Evolutionary conservation across 225 moss, liverwort and hornwort genomes (phyloP).

Genomic region (Polytrichum commune): DNA sequence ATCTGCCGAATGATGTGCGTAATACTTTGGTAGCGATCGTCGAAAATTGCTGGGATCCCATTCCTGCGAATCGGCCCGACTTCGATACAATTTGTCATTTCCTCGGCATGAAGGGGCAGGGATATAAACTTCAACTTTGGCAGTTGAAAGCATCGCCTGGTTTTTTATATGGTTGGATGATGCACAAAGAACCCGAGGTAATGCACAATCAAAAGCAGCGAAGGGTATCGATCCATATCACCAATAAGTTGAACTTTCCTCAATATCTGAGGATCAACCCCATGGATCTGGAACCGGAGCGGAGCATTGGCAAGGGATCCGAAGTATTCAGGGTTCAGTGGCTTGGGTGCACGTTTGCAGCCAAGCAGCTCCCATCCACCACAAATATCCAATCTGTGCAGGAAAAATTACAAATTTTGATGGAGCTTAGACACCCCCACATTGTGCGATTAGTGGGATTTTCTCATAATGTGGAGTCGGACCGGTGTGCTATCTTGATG

Average conservation of each 20-base stretch:
- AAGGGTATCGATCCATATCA: not conserved
- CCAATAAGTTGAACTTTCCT: not conserved
- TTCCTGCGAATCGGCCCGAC: not conserved
- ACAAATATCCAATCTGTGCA: not conserved
- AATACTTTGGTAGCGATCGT: not conserved
- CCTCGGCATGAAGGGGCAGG: not conserved
- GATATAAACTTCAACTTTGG: not conserved
- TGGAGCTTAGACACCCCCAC: conserved; percentile 2
- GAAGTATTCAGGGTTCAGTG: not conserved
- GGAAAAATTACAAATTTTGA: not conserved
- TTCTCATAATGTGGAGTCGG: not conserved
- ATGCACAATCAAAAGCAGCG: not conserved
- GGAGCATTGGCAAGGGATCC: not conserved
- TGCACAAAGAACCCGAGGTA: not conserved
- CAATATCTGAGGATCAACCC: not conserved
- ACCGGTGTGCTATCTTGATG: not conserved
- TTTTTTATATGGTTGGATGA: not conserved
- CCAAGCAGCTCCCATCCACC: not conserved
- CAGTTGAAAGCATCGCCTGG: too few relatives aligned
- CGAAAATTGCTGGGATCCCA: not conserved
- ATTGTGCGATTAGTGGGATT: conserved; percentile 9
- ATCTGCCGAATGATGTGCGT: not conserved
- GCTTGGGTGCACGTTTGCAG: conserved; percentile 5
- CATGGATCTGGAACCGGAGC: not conserved
- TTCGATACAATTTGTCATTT: conserved; percentile 2